These are phyloP conservation scores for Thraustochytrium sp. DNA, from an alignment of 352 stramenopile species.

Conservation along the genomic window DNA sequence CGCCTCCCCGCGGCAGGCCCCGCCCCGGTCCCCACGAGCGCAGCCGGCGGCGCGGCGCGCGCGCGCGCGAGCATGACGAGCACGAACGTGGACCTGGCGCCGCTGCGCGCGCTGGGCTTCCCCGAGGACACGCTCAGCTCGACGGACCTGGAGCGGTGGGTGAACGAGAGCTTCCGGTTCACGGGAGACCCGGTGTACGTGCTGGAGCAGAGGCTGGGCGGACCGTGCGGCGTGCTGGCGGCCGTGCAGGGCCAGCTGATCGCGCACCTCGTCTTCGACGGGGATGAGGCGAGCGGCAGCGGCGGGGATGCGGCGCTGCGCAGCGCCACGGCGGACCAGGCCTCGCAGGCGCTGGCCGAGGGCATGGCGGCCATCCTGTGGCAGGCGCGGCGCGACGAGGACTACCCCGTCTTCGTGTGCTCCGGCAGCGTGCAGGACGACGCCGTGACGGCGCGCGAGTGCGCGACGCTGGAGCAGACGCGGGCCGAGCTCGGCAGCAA, in stretches of 20 bases:
- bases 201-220: slow-evolving; percentile 65
- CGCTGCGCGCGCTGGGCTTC: slow-evolving; percentile 1
- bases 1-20: no score
- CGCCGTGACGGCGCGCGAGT: background rate
- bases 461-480: background rate
- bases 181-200: slow-evolving; percentile 50
- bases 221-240: slow-evolving; percentile 70
- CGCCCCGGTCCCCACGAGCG: no score
- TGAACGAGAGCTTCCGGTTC: background rate
- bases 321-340: background rate
- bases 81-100: background rate
- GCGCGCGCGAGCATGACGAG: background rate
- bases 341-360: slow-evolving; percentile 20
- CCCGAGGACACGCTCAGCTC: background rate
- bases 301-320: background rate
- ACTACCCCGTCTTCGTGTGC: background rate
- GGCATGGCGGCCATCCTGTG: slow-evolving; percentile 24
- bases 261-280: slow-evolving; percentile 58
- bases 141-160: slow-evolving; percentile 33
- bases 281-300: no score
- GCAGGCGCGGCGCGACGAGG: background rate
- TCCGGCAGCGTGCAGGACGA: background rate
- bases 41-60: no score
- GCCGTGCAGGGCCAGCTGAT: slow-evolving; percentile 67
- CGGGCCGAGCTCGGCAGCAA: slow-evolving; percentile 28